These are phyloP conservation scores for Salix suchowensis DNA, from an alignment of 345 rosid species.

Conservation along the genomic window DNA sequence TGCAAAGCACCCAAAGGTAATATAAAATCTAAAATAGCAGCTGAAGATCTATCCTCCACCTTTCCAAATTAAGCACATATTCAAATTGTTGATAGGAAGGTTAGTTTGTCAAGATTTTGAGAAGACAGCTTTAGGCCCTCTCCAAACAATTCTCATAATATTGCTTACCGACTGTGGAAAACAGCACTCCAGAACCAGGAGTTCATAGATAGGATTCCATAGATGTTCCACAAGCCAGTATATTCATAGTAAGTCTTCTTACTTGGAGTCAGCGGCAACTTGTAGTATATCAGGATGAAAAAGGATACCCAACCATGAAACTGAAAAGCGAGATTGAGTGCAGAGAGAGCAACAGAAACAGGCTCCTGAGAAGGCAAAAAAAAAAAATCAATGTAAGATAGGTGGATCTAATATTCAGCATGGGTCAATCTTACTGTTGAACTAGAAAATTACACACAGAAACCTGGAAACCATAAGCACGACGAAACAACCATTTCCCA, in stretches of 20 bases:
- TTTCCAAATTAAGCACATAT: neutral
- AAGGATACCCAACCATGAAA: slow-evolving; percentile 91
- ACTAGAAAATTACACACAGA: slow-evolving; percentile 3
- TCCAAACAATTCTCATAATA: slow-evolving; percentile 8
- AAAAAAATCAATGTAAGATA: neutral
- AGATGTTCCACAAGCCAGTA: slow-evolving; percentile 66
- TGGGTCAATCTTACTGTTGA: neutral
- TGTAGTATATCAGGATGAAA: slow-evolving; percentile 73
- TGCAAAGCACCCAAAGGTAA: neutral
- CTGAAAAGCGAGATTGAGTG: slow-evolving; percentile 72
- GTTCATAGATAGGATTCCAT: slow-evolving; percentile 72
- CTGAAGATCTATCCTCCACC: neutral
- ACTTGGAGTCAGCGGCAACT: slow-evolving; percentile 59
- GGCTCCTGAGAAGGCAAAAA: slow-evolving; percentile 55
- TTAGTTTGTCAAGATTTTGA: neutral
- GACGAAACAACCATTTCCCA: slow-evolving; percentile 83
- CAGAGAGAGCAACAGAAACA: slow-evolving; percentile 75
- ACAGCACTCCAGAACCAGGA: slow-evolving; percentile 86
- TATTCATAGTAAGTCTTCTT: slow-evolving; percentile 69
- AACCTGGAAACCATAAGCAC: slow-evolving; percentile 78
- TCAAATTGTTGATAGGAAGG: neutral
- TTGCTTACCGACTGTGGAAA: slow-evolving; percentile 72
- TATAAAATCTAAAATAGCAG: neutral
- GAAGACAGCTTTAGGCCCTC: neutral
- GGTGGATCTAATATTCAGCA: neutral